A percentile compares a stretch with the other conserved stretches of the same genome.
Conservation (phyloP, 2,329 filamentous ascomycete genomes). For the Arthroderma sp. region DNA sequence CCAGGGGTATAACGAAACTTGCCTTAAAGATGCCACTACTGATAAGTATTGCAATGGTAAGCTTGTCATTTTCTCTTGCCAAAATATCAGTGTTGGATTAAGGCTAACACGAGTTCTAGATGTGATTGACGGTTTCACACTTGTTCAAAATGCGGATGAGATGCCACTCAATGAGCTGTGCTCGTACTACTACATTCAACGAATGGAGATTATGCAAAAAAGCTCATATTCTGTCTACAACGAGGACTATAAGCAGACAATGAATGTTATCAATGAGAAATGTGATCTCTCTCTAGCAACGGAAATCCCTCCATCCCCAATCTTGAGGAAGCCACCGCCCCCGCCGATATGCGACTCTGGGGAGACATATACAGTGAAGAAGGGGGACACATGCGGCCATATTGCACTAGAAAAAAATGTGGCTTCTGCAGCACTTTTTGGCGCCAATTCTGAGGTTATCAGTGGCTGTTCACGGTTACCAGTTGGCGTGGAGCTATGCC, state of each 20-base stretch:
- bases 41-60: constrained; percentile 7
- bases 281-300: constrained; percentile 1
- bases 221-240: constrained; percentile 14
- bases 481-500: background rate
- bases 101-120: background rate
- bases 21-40: constrained; percentile 8
- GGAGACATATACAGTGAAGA: background rate
- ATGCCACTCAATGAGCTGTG: constrained; percentile 16
- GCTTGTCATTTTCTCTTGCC: background rate
- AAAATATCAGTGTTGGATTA: background rate
- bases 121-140: constrained; percentile 9
- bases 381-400: constrained; percentile 1
- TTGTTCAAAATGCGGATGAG: constrained; percentile 2
- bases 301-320: background rate
- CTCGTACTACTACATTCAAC: constrained; percentile 11
- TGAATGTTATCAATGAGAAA: constrained; percentile 3
- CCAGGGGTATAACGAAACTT: constrained; percentile 11
- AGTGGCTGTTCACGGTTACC: background rate
- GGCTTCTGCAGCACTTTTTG: background rate
- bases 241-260: constrained; percentile 4
- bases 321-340: background rate
- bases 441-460: background rate
- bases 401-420: constrained; percentile 1
- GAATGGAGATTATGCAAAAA: constrained; percentile 15
- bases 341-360: background rate